phyloP scores from a whole-genome alignment of 202 grass and related monocot species.

The Hordeum pubiflorum region DNA sequence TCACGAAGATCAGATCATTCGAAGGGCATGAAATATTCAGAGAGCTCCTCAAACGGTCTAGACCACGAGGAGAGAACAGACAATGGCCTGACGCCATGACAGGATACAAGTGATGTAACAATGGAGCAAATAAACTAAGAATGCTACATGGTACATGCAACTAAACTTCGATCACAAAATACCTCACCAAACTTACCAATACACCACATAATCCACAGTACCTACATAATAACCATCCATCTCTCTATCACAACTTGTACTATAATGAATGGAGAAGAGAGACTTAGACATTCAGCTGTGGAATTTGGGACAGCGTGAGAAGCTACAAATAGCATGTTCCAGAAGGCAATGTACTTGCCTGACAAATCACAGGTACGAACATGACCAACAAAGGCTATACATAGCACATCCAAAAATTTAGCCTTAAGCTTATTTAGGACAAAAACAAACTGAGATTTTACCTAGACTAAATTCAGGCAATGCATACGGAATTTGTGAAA shows the following conservation, averaged over 20 bases:
- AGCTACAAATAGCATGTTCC: neutral
- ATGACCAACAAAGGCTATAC: neutral
- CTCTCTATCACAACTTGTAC: too few relatives aligned
- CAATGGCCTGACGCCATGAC: neutral
- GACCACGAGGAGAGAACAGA: neutral
- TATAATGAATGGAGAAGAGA: neutral
- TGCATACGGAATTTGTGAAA: neutral
- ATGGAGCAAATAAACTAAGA: neutral
- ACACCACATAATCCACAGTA: neutral
- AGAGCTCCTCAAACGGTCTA: neutral
- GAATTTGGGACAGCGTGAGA: neutral
- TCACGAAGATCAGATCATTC: neutral
- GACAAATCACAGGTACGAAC: neutral
- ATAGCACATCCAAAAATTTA: neutral
- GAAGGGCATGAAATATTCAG: neutral
- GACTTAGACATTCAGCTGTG: neutral
- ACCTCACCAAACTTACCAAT: neutral
- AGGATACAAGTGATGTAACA: neutral
- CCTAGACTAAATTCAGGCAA: neutral
- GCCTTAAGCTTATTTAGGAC: neutral
- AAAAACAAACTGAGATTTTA: conserved; percentile 10
- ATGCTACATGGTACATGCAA: neutral
- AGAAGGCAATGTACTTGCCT: neutral
- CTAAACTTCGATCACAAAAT: neutral
- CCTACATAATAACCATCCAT: neutral